Base-by-base conservation (phyloP, 805 yeast species). In the Wickerhamiella siamensis region DNA sequence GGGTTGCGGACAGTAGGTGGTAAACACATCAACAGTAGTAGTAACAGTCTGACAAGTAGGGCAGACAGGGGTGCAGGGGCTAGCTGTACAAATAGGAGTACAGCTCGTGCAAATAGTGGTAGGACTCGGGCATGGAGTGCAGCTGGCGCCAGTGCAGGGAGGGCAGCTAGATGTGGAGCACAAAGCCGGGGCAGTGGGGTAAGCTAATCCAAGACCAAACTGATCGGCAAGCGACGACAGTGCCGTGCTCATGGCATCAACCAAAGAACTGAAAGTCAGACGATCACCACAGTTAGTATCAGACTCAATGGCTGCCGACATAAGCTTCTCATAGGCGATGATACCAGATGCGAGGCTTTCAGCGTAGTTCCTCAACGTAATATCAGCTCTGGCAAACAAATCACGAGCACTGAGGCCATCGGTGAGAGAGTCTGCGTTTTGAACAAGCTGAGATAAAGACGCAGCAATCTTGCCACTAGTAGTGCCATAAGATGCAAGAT, bases 21-120 rank as follows among this genome's bases (percentile, higher is more conserved):
- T 35, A 18, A 20, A 14, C 12, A n/a, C 18, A 19, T 35, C 31
- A 14, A 24, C 38, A 24, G 53, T 42, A 24, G 40, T 35, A 18
- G 40, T 24, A 31, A 6, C 19, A 15, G n/a, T 10, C 14, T 15
- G 16, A 15, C 40, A 31, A 24, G 19, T 12, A 6, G 6, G 10
- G 12, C 29, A 24, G 29, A 24, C 29, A 24, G 29, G 29, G 10
- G 12, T 6, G 29, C 29, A 24, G 12, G 29, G 29, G 29, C 29
- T 24, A 8, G 29, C 29, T 8, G 29, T 24, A 12, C 29, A 24
- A 24, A 24, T 12, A 24, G 29, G 29, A 12, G 12, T 24, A 24
- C 29, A 24, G 6, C 10, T 24, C 10, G 29, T 6, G 29, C 29
- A 24, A 8, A 12, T 6, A 12, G 12, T 24, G 12, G 29, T 6